Base-by-base conservation (phyloP, 2,329 filamentous ascomycete genomes). In the Daldinia sp. region DNA sequence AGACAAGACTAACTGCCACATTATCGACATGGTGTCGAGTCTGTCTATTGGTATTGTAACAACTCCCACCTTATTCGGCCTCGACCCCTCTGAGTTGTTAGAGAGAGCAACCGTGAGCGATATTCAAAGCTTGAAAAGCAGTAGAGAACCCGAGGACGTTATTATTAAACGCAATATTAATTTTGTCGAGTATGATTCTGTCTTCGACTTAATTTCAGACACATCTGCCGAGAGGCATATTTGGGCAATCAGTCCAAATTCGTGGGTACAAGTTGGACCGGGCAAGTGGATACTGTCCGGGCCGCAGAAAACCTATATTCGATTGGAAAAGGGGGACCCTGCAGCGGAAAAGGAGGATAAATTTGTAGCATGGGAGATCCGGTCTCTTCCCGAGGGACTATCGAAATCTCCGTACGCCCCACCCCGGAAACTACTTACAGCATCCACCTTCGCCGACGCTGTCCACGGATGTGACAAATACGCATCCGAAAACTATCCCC, bases 11-110 rank as follows among this genome's bases (percentile, higher is more conserved):
- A 87, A 98, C 73, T 99, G 95, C 70, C 95, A 98, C 75, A 83
- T 99, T 62, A 96, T 99, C 72, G 95, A 99, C 76, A 93, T 99
- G 87, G 95, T 98, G 0, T 90, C 94, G 0, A 93, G 89, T 34
- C 80, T 98, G 19, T 87, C 89, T 52, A 91, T 89, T 0, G 95
- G 95, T 3, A 91, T 99, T 52, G 86, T 97, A 2, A 96, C 93
- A 0, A 93, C 92, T 0, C 94, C 95, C 0, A 97, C 95, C 0
- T 81, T 99, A 1, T 97, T 98, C 70, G 95, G 95, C 1, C 86
- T 99, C 6, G 92, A 98, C 74, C 94, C 95, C 1, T 83, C 85
- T 25, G 89, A 94, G 73, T 72, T 97, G 3, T 81, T 98, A 3
- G 80, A 90, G 19, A 82, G 85, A n/a, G 87, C 87, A 4, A 87